A percentile compares a stretch with the other conserved stretches of the same genome.
Evolutionary conservation across 371 early-diverging fungal genomes (phyloP).

Genomic region (Saksenaea oblongispora): DNA sequence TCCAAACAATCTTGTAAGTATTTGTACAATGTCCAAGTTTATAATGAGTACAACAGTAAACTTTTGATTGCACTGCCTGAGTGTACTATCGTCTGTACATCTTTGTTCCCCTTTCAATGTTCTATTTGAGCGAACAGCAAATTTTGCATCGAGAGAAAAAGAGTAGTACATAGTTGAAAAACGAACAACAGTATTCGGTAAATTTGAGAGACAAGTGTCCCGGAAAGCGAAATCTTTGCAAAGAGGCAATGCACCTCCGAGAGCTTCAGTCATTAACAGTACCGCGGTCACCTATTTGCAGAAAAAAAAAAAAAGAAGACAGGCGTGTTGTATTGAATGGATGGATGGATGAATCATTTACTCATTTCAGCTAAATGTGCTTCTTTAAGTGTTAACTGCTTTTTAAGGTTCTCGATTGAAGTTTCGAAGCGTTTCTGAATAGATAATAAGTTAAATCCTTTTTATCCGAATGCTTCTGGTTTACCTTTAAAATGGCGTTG

Average conservation of each 20-base stretch:
- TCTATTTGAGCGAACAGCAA: neutral
- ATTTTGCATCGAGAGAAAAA: neutral
- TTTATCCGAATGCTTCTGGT: neutral
- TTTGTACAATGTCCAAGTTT: neutral
- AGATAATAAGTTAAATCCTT: neutral
- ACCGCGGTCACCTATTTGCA: too few relatives aligned
- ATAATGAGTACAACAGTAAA: neutral
- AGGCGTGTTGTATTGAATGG: too few relatives aligned
- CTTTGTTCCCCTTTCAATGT: neutral
- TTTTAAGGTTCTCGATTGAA: conserved; percentile 42
- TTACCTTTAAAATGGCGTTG: conserved; percentile 54
- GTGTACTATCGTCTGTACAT: neutral
- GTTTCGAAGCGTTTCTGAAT: conserved; percentile 50
- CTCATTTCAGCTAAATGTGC: conserved; percentile 51
- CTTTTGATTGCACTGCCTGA: neutral
- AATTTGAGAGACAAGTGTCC: too few relatives aligned
- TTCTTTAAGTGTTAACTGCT: conserved; percentile 43
- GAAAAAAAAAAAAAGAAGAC: too few relatives aligned
- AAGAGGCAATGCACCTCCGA: too few relatives aligned
- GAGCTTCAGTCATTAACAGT: too few relatives aligned
- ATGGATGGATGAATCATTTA: conserved; percentile 1
- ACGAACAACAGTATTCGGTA: conserved; percentile 8
- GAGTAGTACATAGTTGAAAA: neutral
- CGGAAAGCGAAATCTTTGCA: too few relatives aligned
- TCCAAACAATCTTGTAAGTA: neutral